A percentile compares a stretch with the other conserved stretches of the same genome.
phyloP scores from a whole-genome alignment of 352 stramenopile genomes.

The Globisporangium megalacanthum region DNA sequence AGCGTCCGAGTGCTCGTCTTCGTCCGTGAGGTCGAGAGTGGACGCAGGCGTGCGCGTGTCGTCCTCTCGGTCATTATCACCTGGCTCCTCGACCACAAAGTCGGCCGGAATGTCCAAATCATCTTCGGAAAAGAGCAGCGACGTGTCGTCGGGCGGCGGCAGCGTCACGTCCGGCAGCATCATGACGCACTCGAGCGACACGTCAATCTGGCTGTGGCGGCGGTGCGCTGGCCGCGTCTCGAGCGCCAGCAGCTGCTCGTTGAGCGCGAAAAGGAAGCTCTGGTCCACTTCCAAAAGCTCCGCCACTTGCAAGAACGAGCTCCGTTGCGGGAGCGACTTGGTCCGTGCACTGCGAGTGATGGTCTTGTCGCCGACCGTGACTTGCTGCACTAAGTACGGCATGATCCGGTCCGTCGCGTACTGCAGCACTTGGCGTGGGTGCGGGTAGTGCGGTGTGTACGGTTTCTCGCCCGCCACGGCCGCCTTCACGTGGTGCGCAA shows the following conservation, averaged over 20 bases:
- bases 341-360: neutral
- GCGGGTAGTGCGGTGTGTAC: conserved; percentile 61
- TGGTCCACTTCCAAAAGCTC: conserved; percentile 59
- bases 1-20: conserved; percentile 17
- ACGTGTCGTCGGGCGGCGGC: conserved; percentile 39
- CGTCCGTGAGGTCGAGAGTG: conserved; percentile 30
- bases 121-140: conserved; percentile 33
- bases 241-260: conserved; percentile 52
- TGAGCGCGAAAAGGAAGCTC: conserved; percentile 55
- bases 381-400: conserved; percentile 50
- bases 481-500: conserved; percentile 5
- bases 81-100: conserved; percentile 18
- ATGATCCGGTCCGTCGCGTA: conserved; percentile 75
- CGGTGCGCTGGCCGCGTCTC: conserved; percentile 52
- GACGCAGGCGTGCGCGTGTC: conserved; percentile 11
- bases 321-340: conserved; percentile 14
- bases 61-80: conserved; percentile 13
- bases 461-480: conserved; percentile 13
- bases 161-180: conserved; percentile 75
- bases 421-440: conserved; percentile 58
- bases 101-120: conserved; percentile 15
- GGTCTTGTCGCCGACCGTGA: conserved; percentile 6
- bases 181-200: conserved; percentile 69
- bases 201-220: conserved; percentile 69
- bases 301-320: conserved; percentile 57